phyloP scores from a whole-genome alignment of 2,329 filamentous ascomycete species.

The Arthrobotrys sinensis region DNA sequence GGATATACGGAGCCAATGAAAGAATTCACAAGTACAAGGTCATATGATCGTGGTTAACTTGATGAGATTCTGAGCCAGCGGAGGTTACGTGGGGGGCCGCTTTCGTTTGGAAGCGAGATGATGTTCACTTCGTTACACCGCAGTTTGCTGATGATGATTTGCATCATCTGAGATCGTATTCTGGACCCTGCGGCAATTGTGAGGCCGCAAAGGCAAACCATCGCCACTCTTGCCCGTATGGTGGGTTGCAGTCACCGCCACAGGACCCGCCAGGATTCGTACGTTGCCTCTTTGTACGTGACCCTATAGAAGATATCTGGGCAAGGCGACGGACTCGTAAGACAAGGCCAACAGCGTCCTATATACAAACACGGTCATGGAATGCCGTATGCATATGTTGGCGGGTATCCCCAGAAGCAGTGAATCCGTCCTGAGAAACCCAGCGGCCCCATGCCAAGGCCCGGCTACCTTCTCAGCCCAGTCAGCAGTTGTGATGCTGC shows the following conservation, averaged over 20 bases:
- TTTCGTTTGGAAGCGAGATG: too few relatives aligned
- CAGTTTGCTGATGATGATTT: too few relatives aligned
- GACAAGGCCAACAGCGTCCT: neutral
- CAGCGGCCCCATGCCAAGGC: neutral
- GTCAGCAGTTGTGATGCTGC: neutral
- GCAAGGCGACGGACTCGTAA: constrained; percentile 5
- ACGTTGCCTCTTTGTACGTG: neutral
- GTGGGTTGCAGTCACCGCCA: constrained; percentile 1
- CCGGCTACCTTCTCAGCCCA: constrained; percentile 2
- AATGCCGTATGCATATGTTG: too few relatives aligned
- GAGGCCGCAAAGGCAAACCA: neutral
- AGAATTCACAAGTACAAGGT: too few relatives aligned
- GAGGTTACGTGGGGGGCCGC: too few relatives aligned
- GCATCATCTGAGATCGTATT: too few relatives aligned
- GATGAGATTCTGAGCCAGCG: too few relatives aligned
- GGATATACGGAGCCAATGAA: neutral
- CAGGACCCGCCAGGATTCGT: neutral
- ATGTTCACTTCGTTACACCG: too few relatives aligned
- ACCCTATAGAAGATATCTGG: neutral
- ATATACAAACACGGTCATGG: neutral
- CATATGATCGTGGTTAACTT: too few relatives aligned
- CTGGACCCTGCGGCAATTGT: constrained; percentile 3
- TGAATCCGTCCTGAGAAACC: neutral
- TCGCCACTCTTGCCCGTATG: too few relatives aligned
- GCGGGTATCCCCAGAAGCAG: too few relatives aligned